Conservation (phyloP, 169 alveolate genomes). For the Plasmodium inui region DNA sequence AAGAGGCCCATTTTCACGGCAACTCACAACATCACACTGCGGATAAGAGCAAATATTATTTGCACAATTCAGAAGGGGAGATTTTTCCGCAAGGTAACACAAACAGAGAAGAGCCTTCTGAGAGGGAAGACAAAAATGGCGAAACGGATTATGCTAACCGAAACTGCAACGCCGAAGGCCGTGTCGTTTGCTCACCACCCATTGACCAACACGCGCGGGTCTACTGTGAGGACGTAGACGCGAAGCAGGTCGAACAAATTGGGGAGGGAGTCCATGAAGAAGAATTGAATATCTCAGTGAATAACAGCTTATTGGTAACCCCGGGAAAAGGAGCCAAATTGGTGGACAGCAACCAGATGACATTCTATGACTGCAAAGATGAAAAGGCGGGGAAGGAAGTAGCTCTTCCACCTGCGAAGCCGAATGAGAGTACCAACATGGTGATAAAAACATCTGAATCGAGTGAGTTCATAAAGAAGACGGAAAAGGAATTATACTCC, state of each 20-base stretch:
- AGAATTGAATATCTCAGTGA: not conserved
- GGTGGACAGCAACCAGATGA: not conserved
- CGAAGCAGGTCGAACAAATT: not conserved
- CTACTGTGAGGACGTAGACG: conserved; percentile 5
- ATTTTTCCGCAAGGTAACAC: not conserved
- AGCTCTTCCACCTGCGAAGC: not conserved
- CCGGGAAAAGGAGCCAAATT: conserved; percentile 12
- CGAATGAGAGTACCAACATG: not conserved
- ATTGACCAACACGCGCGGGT: not conserved
- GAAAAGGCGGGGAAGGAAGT: not conserved
- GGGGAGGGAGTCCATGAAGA: not conserved
- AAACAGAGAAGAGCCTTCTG: not conserved
- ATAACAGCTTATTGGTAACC: conserved; percentile 15
- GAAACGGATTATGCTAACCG: not conserved
- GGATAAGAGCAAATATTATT: not conserved
- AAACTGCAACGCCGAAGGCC: not conserved
- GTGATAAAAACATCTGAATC: conserved; percentile 7
- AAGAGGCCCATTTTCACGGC: not conserved
- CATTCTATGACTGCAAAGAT: conserved; percentile 55
- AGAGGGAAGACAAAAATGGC: not conserved
- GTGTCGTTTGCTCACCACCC: not conserved
- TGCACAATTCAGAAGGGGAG: not conserved
- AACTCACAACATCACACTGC: not conserved
- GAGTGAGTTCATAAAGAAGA: conserved; percentile 15
- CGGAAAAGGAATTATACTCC: conserved; percentile 44